Conservation (phyloP, 192 early-diverging fungal species). For the Anaeromyces robustus region DNA sequence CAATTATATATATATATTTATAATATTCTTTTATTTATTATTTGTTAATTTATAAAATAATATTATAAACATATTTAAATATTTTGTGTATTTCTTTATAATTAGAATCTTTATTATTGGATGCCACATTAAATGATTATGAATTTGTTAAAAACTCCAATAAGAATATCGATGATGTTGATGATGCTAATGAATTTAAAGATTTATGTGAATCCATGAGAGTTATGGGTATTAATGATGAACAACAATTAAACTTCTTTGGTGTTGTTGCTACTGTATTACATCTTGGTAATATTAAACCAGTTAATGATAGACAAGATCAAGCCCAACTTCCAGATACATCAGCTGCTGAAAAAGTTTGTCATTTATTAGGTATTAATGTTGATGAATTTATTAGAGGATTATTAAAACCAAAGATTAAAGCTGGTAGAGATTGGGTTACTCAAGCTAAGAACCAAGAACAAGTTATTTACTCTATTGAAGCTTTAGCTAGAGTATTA, state of each 20-base stretch:
- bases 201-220: conserved; percentile 59
- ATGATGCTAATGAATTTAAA: conserved; percentile 71
- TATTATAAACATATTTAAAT: no score
- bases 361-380: conserved; percentile 84
- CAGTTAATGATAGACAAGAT: conserved; percentile 64
- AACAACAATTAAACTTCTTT: conserved; percentile 71
- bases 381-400: conserved; percentile 73
- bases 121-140: conserved; percentile 62
- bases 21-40: neutral
- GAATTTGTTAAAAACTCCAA: conserved; percentile 67
- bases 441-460: conserved; percentile 70
- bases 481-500: conserved; percentile 75
- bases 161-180: conserved; percentile 81
- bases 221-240: conserved; percentile 59
- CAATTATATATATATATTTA: neutral
- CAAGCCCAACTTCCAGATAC: conserved; percentile 70
- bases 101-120: conserved; percentile 54
- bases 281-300: conserved; percentile 83
- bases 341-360: conserved; percentile 65
- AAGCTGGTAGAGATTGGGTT: conserved; percentile 93
- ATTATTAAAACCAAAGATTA: conserved; percentile 76
- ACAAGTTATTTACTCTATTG: conserved; percentile 76
- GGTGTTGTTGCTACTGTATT: conserved; percentile 71
- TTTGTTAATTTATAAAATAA: neutral
- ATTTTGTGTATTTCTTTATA: no score